phyloP scores from a whole-genome alignment of 208 protist species.

The Leishmania amazonensis region DNA sequence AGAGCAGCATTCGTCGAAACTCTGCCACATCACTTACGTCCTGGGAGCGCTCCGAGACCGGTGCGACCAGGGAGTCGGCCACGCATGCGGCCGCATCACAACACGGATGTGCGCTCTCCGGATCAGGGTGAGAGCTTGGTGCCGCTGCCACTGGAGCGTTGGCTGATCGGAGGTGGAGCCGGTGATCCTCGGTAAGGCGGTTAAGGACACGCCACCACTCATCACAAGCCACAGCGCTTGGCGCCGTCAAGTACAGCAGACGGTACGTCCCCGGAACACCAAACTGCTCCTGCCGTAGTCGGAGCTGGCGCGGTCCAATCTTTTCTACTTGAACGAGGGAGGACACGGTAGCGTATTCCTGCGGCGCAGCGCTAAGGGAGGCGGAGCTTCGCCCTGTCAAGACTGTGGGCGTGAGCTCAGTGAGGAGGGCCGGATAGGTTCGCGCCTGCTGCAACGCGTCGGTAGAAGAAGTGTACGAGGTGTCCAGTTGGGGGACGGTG shows the following conservation, averaged over 20 bases:
- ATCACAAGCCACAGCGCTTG: conserved; percentile 16
- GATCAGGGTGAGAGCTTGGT: not conserved
- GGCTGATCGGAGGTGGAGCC: not conserved
- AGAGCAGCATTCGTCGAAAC: conserved; percentile 4
- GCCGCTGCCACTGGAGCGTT: not conserved
- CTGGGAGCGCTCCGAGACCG: not conserved
- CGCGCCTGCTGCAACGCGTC: conserved; percentile 8
- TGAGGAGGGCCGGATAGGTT: conserved; percentile 21
- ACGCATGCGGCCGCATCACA: not conserved
- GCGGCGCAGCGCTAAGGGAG: not conserved
- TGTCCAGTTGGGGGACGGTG: not conserved
- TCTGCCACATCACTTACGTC: not conserved
- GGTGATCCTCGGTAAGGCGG: conserved; percentile 13
- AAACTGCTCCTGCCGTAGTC: conserved; percentile 19
- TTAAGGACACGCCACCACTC: conserved; percentile 31
- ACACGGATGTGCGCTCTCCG: not conserved
- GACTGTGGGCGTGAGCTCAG: conserved; percentile 30
- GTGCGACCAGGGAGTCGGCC: not conserved
- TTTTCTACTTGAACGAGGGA: conserved; percentile 31
- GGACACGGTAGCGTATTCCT: conserved; percentile 28
- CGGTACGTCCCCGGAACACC: conserved; percentile 13
- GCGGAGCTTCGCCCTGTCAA: conserved; percentile 21
- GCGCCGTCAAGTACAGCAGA: conserved; percentile 14
- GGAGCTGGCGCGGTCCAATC: conserved; percentile 22
- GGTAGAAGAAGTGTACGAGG: not conserved